phyloP scores from a whole-genome alignment of 1,139 yeast genomes.

The Zygosaccharomyces pseudobailii region DNA sequence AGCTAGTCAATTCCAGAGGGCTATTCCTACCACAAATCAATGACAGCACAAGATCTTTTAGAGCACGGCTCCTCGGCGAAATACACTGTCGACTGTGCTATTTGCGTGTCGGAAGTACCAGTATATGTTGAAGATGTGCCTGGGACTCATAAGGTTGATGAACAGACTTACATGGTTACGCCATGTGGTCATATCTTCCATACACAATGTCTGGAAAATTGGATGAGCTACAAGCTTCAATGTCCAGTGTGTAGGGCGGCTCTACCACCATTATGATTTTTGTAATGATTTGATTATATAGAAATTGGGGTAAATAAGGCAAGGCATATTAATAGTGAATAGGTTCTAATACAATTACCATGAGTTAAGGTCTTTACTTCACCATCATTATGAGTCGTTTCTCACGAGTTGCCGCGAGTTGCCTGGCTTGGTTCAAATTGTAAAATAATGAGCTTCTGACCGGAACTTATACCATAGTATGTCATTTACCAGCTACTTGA shows the following conservation, averaged over 20 bases:
- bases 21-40: slow-evolving; percentile 53
- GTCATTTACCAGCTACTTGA: neutral
- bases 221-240: slow-evolving; percentile 91
- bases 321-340: neutral
- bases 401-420: slow-evolving; percentile 12
- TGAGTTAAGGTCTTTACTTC: neutral
- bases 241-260: slow-evolving; percentile 91
- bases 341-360: no score
- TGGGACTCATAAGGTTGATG: slow-evolving; percentile 29
- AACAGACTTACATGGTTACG: slow-evolving; percentile 69
- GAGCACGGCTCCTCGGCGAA: slow-evolving; percentile 29
- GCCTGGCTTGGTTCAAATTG: slow-evolving; percentile 8
- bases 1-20: slow-evolving; percentile 68
- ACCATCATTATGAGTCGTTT: slow-evolving; percentile 9
- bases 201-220: slow-evolving; percentile 74
- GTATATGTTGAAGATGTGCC: slow-evolving; percentile 30
- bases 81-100: slow-evolving; percentile 62
- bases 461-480: slow-evolving; percentile 2
- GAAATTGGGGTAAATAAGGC: neutral
- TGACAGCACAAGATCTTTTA: slow-evolving; percentile 24
- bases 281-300: neutral
- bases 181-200: slow-evolving; percentile 93
- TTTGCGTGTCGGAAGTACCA: slow-evolving; percentile 76
- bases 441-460: slow-evolving; percentile 8
- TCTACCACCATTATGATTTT: slow-evolving; percentile 60